phyloP scores from a whole-genome alignment of 345 rosid genomes.

The Pelargonium nanum region DNA sequence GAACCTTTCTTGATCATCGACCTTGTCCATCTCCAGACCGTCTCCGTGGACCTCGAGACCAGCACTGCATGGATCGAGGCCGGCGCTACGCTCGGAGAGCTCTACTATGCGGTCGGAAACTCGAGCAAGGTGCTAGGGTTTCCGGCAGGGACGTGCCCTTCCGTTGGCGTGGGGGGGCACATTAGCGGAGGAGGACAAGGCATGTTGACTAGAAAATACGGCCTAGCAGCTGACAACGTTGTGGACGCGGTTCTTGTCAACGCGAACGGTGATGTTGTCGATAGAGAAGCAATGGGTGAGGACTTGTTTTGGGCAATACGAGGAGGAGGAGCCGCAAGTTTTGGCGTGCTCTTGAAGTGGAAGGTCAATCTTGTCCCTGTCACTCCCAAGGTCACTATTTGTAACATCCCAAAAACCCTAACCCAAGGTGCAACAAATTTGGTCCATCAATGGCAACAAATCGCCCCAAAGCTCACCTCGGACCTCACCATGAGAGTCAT shows the following conservation, averaged over 20 bases:
- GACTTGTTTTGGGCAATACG: slow-evolving; percentile 22
- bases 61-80: slow-evolving; percentile 35
- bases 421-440: slow-evolving; percentile 17
- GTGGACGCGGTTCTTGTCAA: slow-evolving; percentile 17
- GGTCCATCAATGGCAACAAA: slow-evolving; percentile 17
- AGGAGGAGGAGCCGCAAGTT: slow-evolving; percentile 20
- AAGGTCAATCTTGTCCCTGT: slow-evolving; percentile 16
- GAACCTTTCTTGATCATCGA: slow-evolving; percentile 24
- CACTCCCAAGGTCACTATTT: slow-evolving; percentile 17
- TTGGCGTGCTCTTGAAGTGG: slow-evolving; percentile 15
- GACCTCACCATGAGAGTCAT: slow-evolving; percentile 17
- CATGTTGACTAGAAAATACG: slow-evolving; percentile 37
- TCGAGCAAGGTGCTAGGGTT: slow-evolving; percentile 31
- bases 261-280: slow-evolving; percentile 12
- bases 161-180: slow-evolving; percentile 44
- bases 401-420: slow-evolving; percentile 13
- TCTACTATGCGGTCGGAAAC: slow-evolving; percentile 28
- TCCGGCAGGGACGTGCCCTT: slow-evolving; percentile 48
- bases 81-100: slow-evolving; percentile 49
- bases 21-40: slow-evolving; percentile 17
- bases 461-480: slow-evolving; percentile 13
- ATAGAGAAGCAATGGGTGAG: slow-evolving; percentile 15
- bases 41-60: slow-evolving; percentile 14
- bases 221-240: slow-evolving; percentile 44
- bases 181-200: slow-evolving; percentile 41